Evolutionary conservation across 177 flowering plant genomes (phyloP).

Genomic region (Telopea speciosissima): DNA sequence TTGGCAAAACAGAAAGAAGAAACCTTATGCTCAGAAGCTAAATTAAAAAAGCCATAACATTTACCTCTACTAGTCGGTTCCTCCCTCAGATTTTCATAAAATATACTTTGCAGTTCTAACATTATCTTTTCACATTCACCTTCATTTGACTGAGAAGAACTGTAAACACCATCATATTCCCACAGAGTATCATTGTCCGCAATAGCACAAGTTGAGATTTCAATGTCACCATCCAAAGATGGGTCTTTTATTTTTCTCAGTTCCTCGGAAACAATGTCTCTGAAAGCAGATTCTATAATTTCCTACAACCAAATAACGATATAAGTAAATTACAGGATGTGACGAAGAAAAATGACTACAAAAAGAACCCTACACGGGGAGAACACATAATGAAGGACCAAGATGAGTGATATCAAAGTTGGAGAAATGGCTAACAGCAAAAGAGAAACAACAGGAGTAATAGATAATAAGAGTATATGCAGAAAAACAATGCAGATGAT

Average conservation of each 20-base stretch:
- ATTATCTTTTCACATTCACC: conserved; percentile 72
- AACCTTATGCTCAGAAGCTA: neutral
- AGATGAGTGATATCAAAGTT: neutral
- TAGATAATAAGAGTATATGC: neutral
- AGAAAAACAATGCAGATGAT: neutral
- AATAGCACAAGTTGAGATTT: conserved; percentile 10
- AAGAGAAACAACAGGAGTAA: neutral
- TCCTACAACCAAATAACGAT: conserved; percentile 33
- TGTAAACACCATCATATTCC: conserved; percentile 68
- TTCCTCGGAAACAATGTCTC: conserved; percentile 77
- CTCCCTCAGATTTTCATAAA: conserved; percentile 58
- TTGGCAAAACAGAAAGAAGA: neutral
- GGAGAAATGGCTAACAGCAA: neutral
- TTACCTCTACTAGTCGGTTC: conserved; percentile 41
- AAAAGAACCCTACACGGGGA: neutral
- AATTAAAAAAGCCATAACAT: neutral
- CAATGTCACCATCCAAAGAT: conserved; percentile 13
- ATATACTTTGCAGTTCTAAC: conserved; percentile 78
- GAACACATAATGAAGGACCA: neutral
- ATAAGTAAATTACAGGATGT: neutral
- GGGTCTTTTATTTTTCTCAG: conserved; percentile 42
- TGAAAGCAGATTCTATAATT: conserved; percentile 42
- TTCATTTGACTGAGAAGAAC: conserved; percentile 29
- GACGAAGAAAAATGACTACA: neutral
- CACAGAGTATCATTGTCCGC: conserved; percentile 47